Evolutionary conservation across 805 yeast genomes (phyloP).

Genomic region (Myxozyma vanderwaltii): DNA sequence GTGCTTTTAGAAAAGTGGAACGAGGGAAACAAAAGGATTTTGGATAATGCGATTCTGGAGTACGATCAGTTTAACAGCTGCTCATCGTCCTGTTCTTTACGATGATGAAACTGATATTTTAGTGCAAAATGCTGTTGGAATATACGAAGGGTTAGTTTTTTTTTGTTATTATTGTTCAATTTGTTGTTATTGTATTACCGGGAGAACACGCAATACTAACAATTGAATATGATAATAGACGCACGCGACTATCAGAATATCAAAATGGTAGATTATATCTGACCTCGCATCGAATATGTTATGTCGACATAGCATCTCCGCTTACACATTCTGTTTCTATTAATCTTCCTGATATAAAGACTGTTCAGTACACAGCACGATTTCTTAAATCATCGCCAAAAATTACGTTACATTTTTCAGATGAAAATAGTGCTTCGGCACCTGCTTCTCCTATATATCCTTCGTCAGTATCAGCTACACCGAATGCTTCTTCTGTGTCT

Average conservation of each 20-base stretch:
- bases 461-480: neutral
- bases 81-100: constrained; percentile 42
- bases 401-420: constrained; percentile 46
- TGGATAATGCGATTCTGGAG: constrained; percentile 38
- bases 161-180: too few relatives aligned
- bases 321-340: constrained; percentile 51
- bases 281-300: constrained; percentile 72
- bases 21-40: too few relatives aligned
- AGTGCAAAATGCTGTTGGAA: constrained; percentile 62
- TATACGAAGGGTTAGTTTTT: constrained; percentile 62
- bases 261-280: constrained; percentile 79
- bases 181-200: too few relatives aligned
- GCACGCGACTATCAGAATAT: constrained; percentile 44
- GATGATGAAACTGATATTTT: constrained; percentile 53
- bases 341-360: constrained; percentile 49
- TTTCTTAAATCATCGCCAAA: constrained; percentile 81
- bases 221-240: constrained; percentile 53
- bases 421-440: neutral
- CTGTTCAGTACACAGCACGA: constrained; percentile 42
- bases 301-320: constrained; percentile 58
- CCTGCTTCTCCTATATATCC: constrained; percentile 2
- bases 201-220: constrained; percentile 38
- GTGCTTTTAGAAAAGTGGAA: too few relatives aligned
- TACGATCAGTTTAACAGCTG: constrained; percentile 40
- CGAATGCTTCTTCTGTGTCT: constrained; percentile 3